These are phyloP conservation scores for Enterocytospora artemiae DNA, from an alignment of 371 early-diverging fungal genomes.

Conservation along the genomic window DNA sequence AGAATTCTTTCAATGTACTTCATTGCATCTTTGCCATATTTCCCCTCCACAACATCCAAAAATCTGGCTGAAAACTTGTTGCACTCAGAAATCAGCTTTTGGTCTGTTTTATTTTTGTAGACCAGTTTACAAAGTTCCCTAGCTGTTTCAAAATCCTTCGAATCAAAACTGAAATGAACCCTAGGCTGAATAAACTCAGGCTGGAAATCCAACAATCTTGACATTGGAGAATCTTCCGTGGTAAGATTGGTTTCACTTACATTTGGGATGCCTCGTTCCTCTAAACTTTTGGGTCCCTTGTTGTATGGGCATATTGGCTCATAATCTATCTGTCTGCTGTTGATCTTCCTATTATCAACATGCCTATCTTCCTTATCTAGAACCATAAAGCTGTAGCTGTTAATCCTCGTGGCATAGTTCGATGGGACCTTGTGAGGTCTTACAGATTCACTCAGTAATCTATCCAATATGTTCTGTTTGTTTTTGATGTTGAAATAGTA, in stretches of 20 bases:
- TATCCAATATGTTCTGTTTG: background rate
- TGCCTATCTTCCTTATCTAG: background rate
- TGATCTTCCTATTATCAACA: background rate
- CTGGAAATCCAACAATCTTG: too few species aligned
- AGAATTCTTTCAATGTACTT: constrained; percentile 6
- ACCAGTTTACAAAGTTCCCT: constrained; percentile 3
- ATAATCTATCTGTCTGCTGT: background rate
- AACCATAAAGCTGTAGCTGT: background rate
- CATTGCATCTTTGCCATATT: constrained; percentile 16
- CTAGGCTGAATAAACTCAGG: background rate
- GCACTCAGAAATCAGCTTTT: background rate
- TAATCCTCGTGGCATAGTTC: constrained; percentile 2
- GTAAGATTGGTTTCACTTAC: too few species aligned
- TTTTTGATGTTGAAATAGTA: constrained; percentile 1
- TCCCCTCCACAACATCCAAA: background rate
- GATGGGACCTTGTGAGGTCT: background rate
- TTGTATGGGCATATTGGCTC: background rate
- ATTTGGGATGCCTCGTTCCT: too few species aligned
- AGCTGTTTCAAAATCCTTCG: constrained; percentile 7
- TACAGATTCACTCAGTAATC: background rate
- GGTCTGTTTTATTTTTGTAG: background rate
- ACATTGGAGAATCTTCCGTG: too few species aligned
- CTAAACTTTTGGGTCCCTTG: too few species aligned
- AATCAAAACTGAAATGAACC: constrained; percentile 1
- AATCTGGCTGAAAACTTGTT: background rate